Base-by-base conservation (phyloP, 2,329 filamentous ascomycete genomes). In the Aureobasidium sp. region DNA sequence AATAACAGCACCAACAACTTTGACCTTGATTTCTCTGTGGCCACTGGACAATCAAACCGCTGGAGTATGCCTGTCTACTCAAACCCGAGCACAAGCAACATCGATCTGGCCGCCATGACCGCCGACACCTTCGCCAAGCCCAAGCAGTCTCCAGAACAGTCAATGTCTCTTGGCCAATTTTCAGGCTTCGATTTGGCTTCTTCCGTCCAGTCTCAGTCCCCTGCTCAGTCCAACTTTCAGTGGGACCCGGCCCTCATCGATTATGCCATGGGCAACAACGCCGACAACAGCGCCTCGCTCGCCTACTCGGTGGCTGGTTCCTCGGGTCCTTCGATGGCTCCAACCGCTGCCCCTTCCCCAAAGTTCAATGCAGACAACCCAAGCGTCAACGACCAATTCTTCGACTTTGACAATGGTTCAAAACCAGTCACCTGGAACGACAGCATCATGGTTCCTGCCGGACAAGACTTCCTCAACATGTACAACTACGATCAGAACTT, bases 401-500 rank as follows among this genome's bases (percentile, higher is more conserved):
- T 60, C 27, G 65, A 60, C 42, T 69, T 71, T 62, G n/a, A 61
- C 37, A 50, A 40, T 50, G 27, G 57, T 23, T 53, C 63, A 29
- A 60, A 55, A 47, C 57, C 42, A n/a, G 70, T 59, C 64, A 67
- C 23, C 53, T 71, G 70, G 70, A 66, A 65, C 21, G 69, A 72
- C 58, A 68, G 69, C 35, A 69, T 69, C 4, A 60, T 71, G 60
- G 68, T 64, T 60, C 65, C 70, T 3, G 66, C 68, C 25, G 66
- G 65, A 43, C 69, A 71, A 60, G 64, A 65, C 49, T 71, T 67
- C 60, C 58, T 66, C 35, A 62, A 65, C 29, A 57, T 67, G 3
- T 69, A 67, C 61, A 65, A 67, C 40, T 65, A 69, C 29, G 64
- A 67, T 57, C 65, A 68, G 33, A 65, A 68, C 57, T 72, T 68